Evolutionary conservation across 805 yeast genomes (phyloP), one percentile per base, ranked within the genome.

Genomic region (Pichia occidentalis): DNA sequence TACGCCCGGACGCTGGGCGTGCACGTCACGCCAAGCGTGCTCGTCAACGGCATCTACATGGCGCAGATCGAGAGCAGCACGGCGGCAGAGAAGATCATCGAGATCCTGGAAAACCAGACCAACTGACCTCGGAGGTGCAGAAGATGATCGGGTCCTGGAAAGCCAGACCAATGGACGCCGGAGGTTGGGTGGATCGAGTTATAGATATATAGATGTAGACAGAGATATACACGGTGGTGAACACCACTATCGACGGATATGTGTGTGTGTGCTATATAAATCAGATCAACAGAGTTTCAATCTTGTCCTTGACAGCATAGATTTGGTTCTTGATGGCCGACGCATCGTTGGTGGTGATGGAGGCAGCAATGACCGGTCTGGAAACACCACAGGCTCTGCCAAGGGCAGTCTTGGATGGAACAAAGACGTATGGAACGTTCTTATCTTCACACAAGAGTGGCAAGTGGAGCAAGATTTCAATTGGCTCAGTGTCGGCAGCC

Each of bases 311-410:
- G 69, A 90, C 87, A 62, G 85, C 85, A 70, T 84, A 87, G 71
- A 92, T 85, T 76, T 90, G 97, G 77, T 73, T 85, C 77, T 87
- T 87, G 73, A 92, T 85, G 59, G 95, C 84, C 55, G 97, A 87
- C 58, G 96, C 95, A 62, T 92, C 99, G 71, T 92, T 92, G 52
- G 97, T 79, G 64, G 99, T 92, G 63, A 92, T 92, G 48, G 95
- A 83, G 49, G 97, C 97, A 61, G 98, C 95, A 64, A 92, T 90
- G 45, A 92, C 99, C 52, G 97, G 97, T 77, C 99, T 85, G 41
- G 97, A 86, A 48, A 92, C 98, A 72, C 99, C 99, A 73, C 98
- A 92, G 58, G 98, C 97, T 75, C 99, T 85, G 67, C 99, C 99
- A 57, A 92, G 75, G 48, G 98, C 98, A 60, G 92, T 80, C 77